Base-by-base conservation (phyloP, 1,284 basidiomycete genomes). In the Fistulina hepatica region DNA sequence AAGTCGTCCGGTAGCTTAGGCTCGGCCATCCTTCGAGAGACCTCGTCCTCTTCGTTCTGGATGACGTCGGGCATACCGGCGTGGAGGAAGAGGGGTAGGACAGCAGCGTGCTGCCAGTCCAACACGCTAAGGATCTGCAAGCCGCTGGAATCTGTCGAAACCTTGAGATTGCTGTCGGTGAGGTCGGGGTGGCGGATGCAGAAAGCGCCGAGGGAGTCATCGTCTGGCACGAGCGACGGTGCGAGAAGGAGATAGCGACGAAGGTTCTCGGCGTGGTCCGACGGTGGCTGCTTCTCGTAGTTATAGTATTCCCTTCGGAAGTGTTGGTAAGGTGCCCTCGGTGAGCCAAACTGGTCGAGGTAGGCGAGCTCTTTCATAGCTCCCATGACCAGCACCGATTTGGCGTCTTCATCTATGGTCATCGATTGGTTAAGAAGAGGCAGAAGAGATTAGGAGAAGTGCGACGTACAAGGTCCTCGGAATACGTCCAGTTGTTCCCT, bases 31-130 rank as follows among this genome's bases (percentile, higher is more conserved):
- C 44, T 16, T 40, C 58, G 56, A 45, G 63, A 69, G 49, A 52
- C 48, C 7, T 42, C 36, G 42, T 68, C 67, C 41, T 54, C 54
- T 49, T 69, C 48, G 56, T 70, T 71, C 56, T 69, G 63, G 1
- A 72, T 32, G 20, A 48, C 49, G 21, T 51, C 13, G n/a, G 68
- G 69, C 52, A 72, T 54, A 45, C 61, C 56, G 22, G 62, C 59
- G 34, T 56, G 57, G 54, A 71, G 65, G 52, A 67, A 71, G 38
- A 41, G 19, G 52, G 67, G 67, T 23, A 70, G 57, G 57, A 72
- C 61, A 1, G 67, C 52, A 40, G 59, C 40, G 48, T 61, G 58
- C 53, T 63, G 60, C 62, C 59, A 64, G 55, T 62, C 59, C 34
- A 63, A n/a, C 49, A 63, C 44, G 51, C 57, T 35, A 20, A 57